These are phyloP conservation scores for Nakazawaea populi DNA, from an alignment of 805 yeast genomes.

Conservation along the genomic window DNA sequence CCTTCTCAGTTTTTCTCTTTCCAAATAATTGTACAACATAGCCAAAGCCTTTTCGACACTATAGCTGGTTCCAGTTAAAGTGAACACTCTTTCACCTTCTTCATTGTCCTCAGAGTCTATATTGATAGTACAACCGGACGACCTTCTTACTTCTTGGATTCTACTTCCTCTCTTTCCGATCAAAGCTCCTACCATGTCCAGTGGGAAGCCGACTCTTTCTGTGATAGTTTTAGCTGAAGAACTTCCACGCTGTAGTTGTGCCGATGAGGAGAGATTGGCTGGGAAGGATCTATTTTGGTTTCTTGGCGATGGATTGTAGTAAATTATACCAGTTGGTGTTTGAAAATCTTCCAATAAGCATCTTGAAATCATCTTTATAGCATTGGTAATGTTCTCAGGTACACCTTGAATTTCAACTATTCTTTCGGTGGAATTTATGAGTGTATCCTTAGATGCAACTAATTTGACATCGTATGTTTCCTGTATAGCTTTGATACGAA, in stretches of 20 bases:
- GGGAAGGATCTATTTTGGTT: conserved; percentile 3
- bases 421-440: conserved; percentile 79
- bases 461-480: conserved; percentile 64
- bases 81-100: conserved; percentile 60
- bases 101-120: conserved; percentile 67
- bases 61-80: conserved; percentile 54
- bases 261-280: not conserved
- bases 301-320: conserved; percentile 47
- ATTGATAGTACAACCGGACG: conserved; percentile 71
- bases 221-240: conserved; percentile 17
- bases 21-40: conserved; percentile 49
- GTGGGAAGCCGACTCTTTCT: conserved; percentile 56
- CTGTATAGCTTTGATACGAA: conserved; percentile 73
- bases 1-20: conserved; percentile 45
- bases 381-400: conserved; percentile 52
- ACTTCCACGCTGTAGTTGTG: conserved; percentile 6
- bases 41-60: conserved; percentile 55
- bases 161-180: conserved; percentile 84
- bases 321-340: conserved; percentile 55
- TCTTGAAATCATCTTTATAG: conserved; percentile 55
- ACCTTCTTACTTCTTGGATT: conserved; percentile 78
- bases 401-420: conserved; percentile 83
- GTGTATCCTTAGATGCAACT: conserved; percentile 81
- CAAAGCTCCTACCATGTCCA: conserved; percentile 81
- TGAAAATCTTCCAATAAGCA: conserved; percentile 73